Base-by-base conservation (phyloP, 495 filamentous ascomycete species). In the Xylaria palmicola region DNA sequence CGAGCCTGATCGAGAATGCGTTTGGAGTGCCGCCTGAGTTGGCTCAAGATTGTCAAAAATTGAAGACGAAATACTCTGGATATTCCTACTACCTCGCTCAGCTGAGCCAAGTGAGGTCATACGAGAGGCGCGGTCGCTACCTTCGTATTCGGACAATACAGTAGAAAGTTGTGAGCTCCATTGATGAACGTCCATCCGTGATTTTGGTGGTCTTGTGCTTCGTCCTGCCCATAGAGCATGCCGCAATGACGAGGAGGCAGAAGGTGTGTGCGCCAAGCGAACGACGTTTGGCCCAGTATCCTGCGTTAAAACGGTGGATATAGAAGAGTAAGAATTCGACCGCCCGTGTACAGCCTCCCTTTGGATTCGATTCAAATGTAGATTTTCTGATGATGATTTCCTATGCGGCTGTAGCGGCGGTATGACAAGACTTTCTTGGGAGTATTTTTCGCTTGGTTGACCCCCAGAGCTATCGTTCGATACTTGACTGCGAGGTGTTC, bases 151-250 rank as follows among this genome's bases (percentile, higher is more conserved):
- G 20, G 89, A 91, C 52, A 83, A 81, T 29, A 91, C 87, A 17
- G 88, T 87, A 19, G 89, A 90, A 12, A 92, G 79, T 69, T 89
- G 86, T 65, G 88, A 86, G 70, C 88, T 90, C 84, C 88, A 89
- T 75, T 84, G 83, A 54, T 85, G 79, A 45, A 77, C 63, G 63
- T 76, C 68, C 64, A 69, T 67, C 60, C 62, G 60, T 62, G 53
- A 44, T 51, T 52, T 56, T 32, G 56, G 69, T 39, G 61, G 65
- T 29, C 47, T 40, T n/a, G 30, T 15, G 45, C 55, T 62, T 37
- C 62, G 52, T 48, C 63, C 65, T 57, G 56, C 62, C 62, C 63
- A 64, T 64, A 67, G 56, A 64, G 67, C 59, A 51, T 64, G 64
- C 44, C 66, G 69, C 37, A 65, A 53, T n/a, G 67, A 65, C 6